Base-by-base conservation (phyloP, 345 rosid genomes). In the Limnanthes douglasii region DNA sequence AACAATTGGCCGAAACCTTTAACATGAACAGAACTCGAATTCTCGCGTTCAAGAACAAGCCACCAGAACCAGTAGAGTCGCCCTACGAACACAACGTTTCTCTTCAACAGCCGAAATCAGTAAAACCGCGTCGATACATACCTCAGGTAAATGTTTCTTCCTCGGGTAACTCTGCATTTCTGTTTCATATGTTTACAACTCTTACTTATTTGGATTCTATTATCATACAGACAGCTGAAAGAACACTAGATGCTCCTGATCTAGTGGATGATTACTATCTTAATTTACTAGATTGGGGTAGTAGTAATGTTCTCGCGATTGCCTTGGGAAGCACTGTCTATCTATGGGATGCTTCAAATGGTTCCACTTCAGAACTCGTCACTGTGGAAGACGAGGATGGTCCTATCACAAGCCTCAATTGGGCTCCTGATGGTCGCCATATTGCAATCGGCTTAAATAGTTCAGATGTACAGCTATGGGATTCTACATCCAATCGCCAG, bases 1-100 rank as follows among this genome's bases (percentile, higher is more conserved):
- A 67, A 76, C 65, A 32, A 15, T 50, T 78, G 8, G 86, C 84
- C 2, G 86, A 78, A 56, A 39, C 71, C 0, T 50, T 77, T 21
- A 66, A 72, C 43, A 62, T 77, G 73, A 69, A 70, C 32, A 39
- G 69, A 40, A 66, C 81, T 5, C 50, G 81, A 11, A 86, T 86
- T 41, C 57, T 86, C 15, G 84, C 81, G 7, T 86, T 81, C 54
- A 66, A 58, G 50, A 70, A 68, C 72, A 86, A 75, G 50, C 70
- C 81, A 13, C 84, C 74, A 25, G 49, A 57, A 39, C 57, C 57
- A 0, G 31, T 19, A 1, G 35, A 57, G 6, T 24, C 45, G 27
- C 23, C 38, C 20, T 1, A 1, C 4, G 38, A 34, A 5, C 41
- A 46, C 18, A 28, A 44, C 30, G 1, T 40, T 29, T 45, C 54